These are phyloP conservation scores for Cicer chorassanicum DNA, from an alignment of 306 rosid species.

Conservation along the genomic window DNA sequence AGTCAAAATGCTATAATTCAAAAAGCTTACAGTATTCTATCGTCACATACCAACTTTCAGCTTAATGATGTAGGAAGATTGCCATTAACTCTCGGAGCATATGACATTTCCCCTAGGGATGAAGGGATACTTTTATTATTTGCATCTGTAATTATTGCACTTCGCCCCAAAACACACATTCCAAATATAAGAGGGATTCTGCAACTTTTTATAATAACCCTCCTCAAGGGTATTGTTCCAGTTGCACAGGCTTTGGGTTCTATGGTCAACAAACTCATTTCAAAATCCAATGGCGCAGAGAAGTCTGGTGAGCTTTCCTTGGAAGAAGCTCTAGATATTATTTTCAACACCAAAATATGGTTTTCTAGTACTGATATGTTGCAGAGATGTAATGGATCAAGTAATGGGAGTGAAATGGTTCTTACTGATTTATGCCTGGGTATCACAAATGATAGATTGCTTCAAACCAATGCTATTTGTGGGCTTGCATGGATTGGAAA, in stretches of 20 bases:
- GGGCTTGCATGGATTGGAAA: slow-evolving; percentile 97
- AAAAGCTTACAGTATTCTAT: slow-evolving; percentile 67
- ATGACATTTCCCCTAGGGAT: slow-evolving; percentile 58
- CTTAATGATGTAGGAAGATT: slow-evolving; percentile 58
- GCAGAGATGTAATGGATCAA: slow-evolving; percentile 45
- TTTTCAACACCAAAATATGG: slow-evolving; percentile 60
- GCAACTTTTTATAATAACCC: slow-evolving; percentile 62
- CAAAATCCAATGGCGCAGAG: slow-evolving; percentile 53
- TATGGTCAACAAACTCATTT: slow-evolving; percentile 73
- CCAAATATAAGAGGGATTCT: slow-evolving; percentile 62
- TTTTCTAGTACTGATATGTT: slow-evolving; percentile 45
- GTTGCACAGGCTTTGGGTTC: slow-evolving; percentile 96
- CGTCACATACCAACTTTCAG: slow-evolving; percentile 58
- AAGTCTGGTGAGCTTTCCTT: slow-evolving; percentile 55
- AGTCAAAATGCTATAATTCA: slow-evolving; percentile 66
- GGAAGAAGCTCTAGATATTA: slow-evolving; percentile 79
- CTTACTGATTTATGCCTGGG: slow-evolving; percentile 75
- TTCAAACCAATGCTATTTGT: slow-evolving; percentile 72
- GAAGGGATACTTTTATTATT: slow-evolving; percentile 73
- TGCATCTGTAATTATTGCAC: slow-evolving; percentile 77
- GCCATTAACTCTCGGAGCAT: slow-evolving; percentile 55
- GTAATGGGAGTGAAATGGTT: slow-evolving; percentile 55
- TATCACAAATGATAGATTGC: slow-evolving; percentile 52
- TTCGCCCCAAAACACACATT: slow-evolving; percentile 59
- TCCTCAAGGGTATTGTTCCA: slow-evolving; percentile 74